phyloP scores from a whole-genome alignment of 176 grass and related monocot genomes.

The Carex cristatella region DNA sequence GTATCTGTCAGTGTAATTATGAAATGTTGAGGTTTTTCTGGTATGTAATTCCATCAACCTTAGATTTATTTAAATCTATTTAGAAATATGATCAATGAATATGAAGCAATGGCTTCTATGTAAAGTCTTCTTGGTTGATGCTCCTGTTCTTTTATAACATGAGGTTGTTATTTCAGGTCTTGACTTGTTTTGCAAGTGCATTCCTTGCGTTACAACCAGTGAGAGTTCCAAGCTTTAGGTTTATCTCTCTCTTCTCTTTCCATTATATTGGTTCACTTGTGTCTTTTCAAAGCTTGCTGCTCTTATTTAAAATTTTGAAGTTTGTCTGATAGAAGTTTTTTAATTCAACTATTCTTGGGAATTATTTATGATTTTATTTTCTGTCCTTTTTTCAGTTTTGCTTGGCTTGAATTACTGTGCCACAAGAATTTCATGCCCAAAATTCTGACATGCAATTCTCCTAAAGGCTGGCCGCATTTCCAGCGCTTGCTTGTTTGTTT shows the following conservation, averaged over 20 bases:
- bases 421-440: conserved; percentile 93
- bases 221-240: conserved; percentile 50
- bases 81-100: neutral
- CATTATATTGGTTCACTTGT: neutral
- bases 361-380: neutral
- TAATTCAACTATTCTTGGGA: neutral
- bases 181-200: conserved; percentile 48
- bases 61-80: neutral
- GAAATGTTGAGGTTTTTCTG: neutral
- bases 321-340: neutral
- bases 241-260: neutral
- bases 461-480: conserved; percentile 90
- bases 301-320: conserved; percentile 20
- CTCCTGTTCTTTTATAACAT: neutral
- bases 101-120: neutral
- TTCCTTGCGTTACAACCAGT: conserved; percentile 43
- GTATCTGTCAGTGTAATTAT: neutral
- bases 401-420: conserved; percentile 95
- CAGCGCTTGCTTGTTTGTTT: conserved; percentile 90
- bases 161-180: conserved; percentile 27
- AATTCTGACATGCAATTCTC: conserved; percentile 66
- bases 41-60: neutral
- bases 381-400: conserved; percentile 51
- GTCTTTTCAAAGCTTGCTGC: neutral
- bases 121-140: neutral